Evolutionary conservation across 2,329 filamentous ascomycete genomes (phyloP).

Genomic region (Aspergillus proliferans): DNA sequence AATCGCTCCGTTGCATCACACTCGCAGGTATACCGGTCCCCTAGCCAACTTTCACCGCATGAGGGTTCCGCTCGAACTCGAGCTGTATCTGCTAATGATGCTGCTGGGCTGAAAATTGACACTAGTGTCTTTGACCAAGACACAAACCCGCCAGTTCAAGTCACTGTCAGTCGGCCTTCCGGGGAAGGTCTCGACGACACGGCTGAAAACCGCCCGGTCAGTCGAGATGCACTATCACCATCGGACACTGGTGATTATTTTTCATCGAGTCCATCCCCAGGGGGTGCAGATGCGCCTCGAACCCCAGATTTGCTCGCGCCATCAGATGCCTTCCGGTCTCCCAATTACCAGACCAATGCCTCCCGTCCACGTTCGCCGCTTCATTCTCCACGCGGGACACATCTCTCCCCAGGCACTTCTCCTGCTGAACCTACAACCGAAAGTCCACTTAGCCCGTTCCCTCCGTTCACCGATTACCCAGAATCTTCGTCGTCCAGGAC

Average conservation of each 20-base stretch:
- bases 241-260: constrained; percentile 14
- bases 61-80: constrained; percentile 32
- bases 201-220: constrained; percentile 15
- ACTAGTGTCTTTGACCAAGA: constrained; percentile 24
- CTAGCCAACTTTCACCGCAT: neutral
- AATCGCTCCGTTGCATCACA: constrained; percentile 45
- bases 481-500: constrained; percentile 39
- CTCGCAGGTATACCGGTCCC: constrained; percentile 19
- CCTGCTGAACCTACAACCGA: constrained; percentile 8
- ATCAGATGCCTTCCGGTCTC: constrained; percentile 33
- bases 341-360: constrained; percentile 27
- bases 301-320: constrained; percentile 40
- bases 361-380: constrained; percentile 18
- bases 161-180: constrained; percentile 38
- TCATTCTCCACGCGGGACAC: constrained; percentile 26
- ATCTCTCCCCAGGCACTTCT: constrained; percentile 6
- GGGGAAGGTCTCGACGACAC: constrained; percentile 15
- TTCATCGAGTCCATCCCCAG: constrained; percentile 30
- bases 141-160: constrained; percentile 21
- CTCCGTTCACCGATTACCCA: constrained; percentile 58
- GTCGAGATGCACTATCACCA: constrained; percentile 27
- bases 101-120: constrained; percentile 42
- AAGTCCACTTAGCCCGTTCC: constrained; percentile 58
- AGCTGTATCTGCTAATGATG: constrained; percentile 57
- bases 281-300: constrained; percentile 16